Base-by-base conservation (phyloP, 2,329 filamentous ascomycete genomes). In the Cladorrhinum sp. region DNA sequence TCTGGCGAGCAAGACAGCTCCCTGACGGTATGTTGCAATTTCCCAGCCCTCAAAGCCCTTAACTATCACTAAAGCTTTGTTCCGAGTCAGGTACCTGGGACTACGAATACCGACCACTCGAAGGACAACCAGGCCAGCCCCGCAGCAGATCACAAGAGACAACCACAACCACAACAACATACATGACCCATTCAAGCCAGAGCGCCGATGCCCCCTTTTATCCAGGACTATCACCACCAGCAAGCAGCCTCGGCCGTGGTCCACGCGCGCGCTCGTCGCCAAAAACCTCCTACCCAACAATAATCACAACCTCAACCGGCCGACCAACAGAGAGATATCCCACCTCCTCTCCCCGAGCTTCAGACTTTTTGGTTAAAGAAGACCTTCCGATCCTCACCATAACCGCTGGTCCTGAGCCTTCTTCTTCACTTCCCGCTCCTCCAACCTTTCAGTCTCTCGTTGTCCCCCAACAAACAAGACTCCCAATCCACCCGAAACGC, bases 51-150 rank as follows among this genome's bases (percentile, higher is more conserved):
- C 12, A 24, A n/a, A 2, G 2, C 36, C 3, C 0, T 23, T 16
- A 45, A 58, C 55, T 60, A 22, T 62, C 53, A 52, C 32, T 13
- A 5, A 25, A 3, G 2, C 8, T 2, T 16, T n/a, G n/a, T n/a
- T n/a, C n/a, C n/a, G n/a, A n/a, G n/a, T n/a, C 38, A 65, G 65
- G 60, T 48, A 55, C 58, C 3, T 66, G 64, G 64, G 56, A 60
- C 16, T 67, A 66, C 54, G 48, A 65, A 49, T 62, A 56, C n/a
- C 52, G 24, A 2, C 50, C 57, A 12, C 48, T 29, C 5, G 22
- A 45, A 18, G 56, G 59, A 55, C 29, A 64, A 45, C 18, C 36
- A 2, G 22, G 53, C 6, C 50, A 53, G 5, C 27, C 32, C 22
- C 32, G 32, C 10, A 36, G 32, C 32, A 9, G 45, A 5, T 49